Evolutionary conservation across 192 early-diverging fungal genomes (phyloP), one percentile per base, ranked within the genome.

Genomic region (Mortierella antarctica): DNA sequence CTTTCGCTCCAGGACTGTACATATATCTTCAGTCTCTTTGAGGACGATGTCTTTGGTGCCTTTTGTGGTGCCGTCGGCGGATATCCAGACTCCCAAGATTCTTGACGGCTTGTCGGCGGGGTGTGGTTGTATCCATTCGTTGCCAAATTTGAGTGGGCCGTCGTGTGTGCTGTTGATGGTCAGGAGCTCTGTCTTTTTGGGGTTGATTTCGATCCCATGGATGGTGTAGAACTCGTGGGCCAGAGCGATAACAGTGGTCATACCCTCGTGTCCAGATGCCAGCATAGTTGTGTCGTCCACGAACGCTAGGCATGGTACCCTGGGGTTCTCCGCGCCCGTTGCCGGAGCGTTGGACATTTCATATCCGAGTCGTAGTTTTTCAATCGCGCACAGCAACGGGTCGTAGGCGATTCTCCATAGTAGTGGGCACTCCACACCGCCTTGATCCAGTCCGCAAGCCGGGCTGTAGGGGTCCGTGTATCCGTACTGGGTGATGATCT

Each of bases 331-430:
- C 8, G 45, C 8, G 6, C n/a, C n/a, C n/a, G n/a, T n/a, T n/a
- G n/a, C n/a, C n/a, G n/a, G n/a, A n/a, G 46, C 46, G 40, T 40
- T 40, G 6, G 11, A 18, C 21, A 68, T 57, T 4, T 1, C 6
- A 44, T 68, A 68, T 31, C 67, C 67, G 6, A 39, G 20, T 3
- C 8, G 4, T 4, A 44, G 23, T 5, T 68, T 48, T 46, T 18
- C 54, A 47, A 68, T 17, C 18, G 46, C 67, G 48, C 67, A 68
- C 2, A 75, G 60, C 15, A 75, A 53, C 0, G 65, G 14, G 59
- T 68, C 73, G 39, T 75, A 75, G 0, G n/a, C n/a, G n/a, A n/a
- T n/a, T n/a, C n/a, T n/a, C 73, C 73, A 68, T 1, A 75, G 31
- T 1, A 75, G 52, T 40, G 73, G 73, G 17, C 59, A 67, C 41